Percentiles rank a stretch among this genome's conserved stretches.
phyloP scores from a whole-genome alignment of 2,329 filamentous ascomycete species.

The Arthrocladium fulminans region DNA sequence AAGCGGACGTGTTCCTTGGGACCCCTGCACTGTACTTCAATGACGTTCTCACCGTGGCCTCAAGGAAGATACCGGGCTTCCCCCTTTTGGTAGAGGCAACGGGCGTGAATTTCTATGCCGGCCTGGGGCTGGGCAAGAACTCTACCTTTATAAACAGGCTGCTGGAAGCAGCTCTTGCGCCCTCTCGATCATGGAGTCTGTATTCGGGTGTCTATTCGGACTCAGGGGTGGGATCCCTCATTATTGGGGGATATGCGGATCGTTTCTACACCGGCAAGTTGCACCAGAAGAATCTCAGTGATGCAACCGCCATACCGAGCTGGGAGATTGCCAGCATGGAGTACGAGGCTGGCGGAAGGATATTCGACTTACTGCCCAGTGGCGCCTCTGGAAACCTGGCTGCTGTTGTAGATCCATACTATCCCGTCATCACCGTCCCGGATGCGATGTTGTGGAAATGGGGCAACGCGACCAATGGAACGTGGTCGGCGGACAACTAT shows the following conservation, averaged over 20 bases:
- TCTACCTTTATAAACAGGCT: constrained; percentile 16
- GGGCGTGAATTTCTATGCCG: background rate
- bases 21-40: constrained; percentile 19
- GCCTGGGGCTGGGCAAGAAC: constrained; percentile 14
- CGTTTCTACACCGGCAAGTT: constrained; percentile 15
- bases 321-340: constrained; percentile 14
- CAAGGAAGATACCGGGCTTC: background rate
- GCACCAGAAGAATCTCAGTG: constrained; percentile 9
- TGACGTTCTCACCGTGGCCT: constrained; percentile 11
- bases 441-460: constrained; percentile 18
- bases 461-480: constrained; percentile 11
- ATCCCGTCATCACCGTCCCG: constrained; percentile 14
- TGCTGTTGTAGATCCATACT: constrained; percentile 16
- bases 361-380: constrained; percentile 13
- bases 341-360: constrained; percentile 10
- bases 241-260: constrained; percentile 21
- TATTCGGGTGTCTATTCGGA: constrained; percentile 16
- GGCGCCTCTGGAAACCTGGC: constrained; percentile 15
- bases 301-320: background rate
- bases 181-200: constrained; percentile 18
- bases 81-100: background rate
- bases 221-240: constrained; percentile 16
- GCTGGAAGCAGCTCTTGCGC: constrained; percentile 12
- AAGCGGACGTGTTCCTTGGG: constrained; percentile 5
- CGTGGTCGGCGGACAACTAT: constrained; percentile 5